Conservation (phyloP, 495 filamentous ascomycete species). For the Monascus purpureus region DNA sequence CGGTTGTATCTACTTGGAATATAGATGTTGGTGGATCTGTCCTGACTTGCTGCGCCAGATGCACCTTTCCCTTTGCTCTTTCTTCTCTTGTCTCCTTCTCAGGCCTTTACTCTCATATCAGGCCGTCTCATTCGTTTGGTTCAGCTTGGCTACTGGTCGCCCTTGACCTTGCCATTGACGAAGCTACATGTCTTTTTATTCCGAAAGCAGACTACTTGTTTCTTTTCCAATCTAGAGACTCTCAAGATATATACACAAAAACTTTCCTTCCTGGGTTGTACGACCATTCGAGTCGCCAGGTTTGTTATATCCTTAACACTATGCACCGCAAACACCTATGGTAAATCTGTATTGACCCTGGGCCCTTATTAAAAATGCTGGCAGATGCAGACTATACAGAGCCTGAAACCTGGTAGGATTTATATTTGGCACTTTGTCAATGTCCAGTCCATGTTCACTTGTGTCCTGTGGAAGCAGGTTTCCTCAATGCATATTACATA, state of each 20-base stretch:
- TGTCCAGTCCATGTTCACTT: too few relatives aligned
- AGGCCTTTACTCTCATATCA: constrained; percentile 11
- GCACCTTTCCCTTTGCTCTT: constrained; percentile 9
- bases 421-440: too few relatives aligned
- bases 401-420: too few relatives aligned
- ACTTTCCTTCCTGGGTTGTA: not conserved
- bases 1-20: constrained; percentile 16
- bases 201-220: constrained; percentile 18
- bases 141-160: constrained; percentile 2
- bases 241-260: constrained; percentile 1
- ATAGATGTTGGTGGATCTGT: constrained; percentile 17
- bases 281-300: too few relatives aligned
- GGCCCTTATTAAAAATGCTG: too few relatives aligned
- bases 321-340: too few relatives aligned
- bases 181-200: constrained; percentile 18
- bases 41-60: constrained; percentile 29
- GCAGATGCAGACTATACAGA: too few relatives aligned
- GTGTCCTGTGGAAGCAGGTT: too few relatives aligned
- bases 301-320: too few relatives aligned
- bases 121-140: constrained; percentile 6
- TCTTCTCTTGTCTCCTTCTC: constrained; percentile 14
- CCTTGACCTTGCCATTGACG: constrained; percentile 10
- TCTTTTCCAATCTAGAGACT: constrained; percentile 7
- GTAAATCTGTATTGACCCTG: too few relatives aligned
- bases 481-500: too few relatives aligned